Conservation (phyloP, 2,329 filamentous ascomycete genomes). For the Monosporascus cannonballus region DNA sequence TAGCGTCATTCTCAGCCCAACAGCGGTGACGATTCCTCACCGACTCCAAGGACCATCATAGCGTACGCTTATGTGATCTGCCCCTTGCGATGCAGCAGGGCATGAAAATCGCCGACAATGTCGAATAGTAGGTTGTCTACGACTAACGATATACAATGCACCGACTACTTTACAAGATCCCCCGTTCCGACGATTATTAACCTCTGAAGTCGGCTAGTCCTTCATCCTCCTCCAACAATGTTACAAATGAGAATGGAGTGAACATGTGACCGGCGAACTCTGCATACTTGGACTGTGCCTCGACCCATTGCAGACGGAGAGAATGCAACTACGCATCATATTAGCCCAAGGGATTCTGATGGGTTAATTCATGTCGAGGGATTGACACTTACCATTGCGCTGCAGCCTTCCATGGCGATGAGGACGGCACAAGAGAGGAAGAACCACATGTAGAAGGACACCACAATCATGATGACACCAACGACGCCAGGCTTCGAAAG, state of each 20-base stretch:
- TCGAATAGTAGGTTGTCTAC: no score
- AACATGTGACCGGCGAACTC: slow-evolving; percentile 73
- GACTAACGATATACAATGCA: not conserved
- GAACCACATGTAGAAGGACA: slow-evolving; percentile 87
- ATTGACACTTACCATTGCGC: slow-evolving; percentile 53
- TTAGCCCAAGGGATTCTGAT: slow-evolving; percentile 7
- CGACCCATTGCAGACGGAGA: slow-evolving; percentile 75
- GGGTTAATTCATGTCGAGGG: not conserved
- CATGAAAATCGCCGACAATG: no score
- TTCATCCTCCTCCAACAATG: slow-evolving; percentile 65
- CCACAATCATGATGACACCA: slow-evolving; percentile 75
- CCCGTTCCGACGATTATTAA: slow-evolving; percentile 12
- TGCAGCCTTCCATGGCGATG: slow-evolving; percentile 77
- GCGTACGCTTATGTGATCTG: no score
- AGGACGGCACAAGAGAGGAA: slow-evolving; percentile 69
- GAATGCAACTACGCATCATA: slow-evolving; percentile 50
- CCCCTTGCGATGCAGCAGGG: no score
- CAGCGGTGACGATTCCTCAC: no score
- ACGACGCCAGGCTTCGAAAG: slow-evolving; percentile 59
- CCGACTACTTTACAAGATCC: slow-evolving; percentile 6
- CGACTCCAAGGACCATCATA: no score
- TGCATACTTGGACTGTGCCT: slow-evolving; percentile 83
- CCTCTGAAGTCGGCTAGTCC: slow-evolving; percentile 30
- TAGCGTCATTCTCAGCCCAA: no score
- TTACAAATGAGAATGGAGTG: slow-evolving; percentile 69